Conservation (phyloP, 2,329 filamentous ascomycete species). For the Penicillium sp. region DNA sequence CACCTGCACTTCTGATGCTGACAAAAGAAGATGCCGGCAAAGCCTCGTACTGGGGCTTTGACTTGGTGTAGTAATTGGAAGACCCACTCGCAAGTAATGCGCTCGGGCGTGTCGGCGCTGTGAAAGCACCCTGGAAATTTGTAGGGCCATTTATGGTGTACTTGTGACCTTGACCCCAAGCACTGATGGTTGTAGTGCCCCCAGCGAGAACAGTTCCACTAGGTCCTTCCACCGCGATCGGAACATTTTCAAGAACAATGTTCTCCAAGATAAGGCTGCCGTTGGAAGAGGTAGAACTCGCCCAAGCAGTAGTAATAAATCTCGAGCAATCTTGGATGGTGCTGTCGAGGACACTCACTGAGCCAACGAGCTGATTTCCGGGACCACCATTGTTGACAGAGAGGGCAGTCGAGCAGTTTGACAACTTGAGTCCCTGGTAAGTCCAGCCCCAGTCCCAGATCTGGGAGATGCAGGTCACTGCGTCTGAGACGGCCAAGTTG, state of each 20-base stretch:
- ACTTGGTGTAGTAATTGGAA: constrained; percentile 43
- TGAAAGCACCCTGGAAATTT: constrained; percentile 43
- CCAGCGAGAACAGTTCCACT: constrained; percentile 38
- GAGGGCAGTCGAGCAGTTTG: constrained; percentile 51
- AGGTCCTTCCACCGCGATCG: constrained; percentile 40
- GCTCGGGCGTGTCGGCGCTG: constrained; percentile 42
- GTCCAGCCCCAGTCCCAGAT: constrained; percentile 60
- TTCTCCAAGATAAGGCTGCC: constrained; percentile 56
- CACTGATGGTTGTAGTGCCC: constrained; percentile 36
- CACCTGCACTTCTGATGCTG: constrained; percentile 43
- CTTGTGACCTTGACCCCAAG: constrained; percentile 44
- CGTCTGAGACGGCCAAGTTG: constrained; percentile 52
- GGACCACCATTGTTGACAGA: constrained; percentile 46
- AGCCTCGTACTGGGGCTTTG: constrained; percentile 54
- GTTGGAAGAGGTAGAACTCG: constrained; percentile 41
- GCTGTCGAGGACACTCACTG: constrained; percentile 55
- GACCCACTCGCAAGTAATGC: constrained; percentile 42
- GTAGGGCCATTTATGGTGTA: constrained; percentile 45
- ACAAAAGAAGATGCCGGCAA: constrained; percentile 38
- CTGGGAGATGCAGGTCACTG: constrained; percentile 52
- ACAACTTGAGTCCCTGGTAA: constrained; percentile 49
- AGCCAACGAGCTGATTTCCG: constrained; percentile 49
- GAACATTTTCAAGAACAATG: constrained; percentile 49
- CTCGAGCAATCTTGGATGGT: constrained; percentile 48
- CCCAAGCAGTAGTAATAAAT: constrained; percentile 49